These are phyloP conservation scores for Acidomyces sp. DNA, from an alignment of 495 filamentous ascomycete genomes.

Conservation along the genomic window DNA sequence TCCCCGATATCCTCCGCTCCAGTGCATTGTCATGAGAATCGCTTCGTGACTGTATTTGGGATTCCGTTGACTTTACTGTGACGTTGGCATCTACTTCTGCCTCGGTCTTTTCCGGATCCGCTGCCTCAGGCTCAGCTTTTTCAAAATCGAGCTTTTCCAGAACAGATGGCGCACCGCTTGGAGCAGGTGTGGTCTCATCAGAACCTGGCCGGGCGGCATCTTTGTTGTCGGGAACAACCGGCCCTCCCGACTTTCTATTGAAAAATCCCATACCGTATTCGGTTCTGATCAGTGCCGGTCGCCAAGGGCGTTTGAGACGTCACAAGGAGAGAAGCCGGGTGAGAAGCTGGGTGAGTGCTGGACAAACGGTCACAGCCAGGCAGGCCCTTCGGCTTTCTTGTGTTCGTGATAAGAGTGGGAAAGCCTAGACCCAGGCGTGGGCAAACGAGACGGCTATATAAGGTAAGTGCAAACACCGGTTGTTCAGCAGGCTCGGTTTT, in stretches of 20 bases:
- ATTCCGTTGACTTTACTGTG: neutral
- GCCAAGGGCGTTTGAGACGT: too few relatives aligned
- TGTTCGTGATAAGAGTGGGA: too few relatives aligned
- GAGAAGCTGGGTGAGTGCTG: too few relatives aligned
- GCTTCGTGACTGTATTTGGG: constrained; percentile 1
- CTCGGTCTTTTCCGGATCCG: too few relatives aligned
- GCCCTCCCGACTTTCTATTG: constrained; percentile 10
- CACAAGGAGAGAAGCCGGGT: too few relatives aligned
- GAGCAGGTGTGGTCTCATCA: constrained; percentile 10
- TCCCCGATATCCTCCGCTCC: constrained; percentile 5
- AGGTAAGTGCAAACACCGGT: too few relatives aligned
- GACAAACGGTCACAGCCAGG: too few relatives aligned
- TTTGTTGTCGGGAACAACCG: neutral
- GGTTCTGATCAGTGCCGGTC: too few relatives aligned
- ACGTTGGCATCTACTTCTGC: neutral
- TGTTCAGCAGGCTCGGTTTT: too few relatives aligned
- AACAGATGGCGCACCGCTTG: constrained; percentile 8
- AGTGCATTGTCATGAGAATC: constrained; percentile 2
- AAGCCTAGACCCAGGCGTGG: too few relatives aligned
- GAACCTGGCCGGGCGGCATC: constrained; percentile 4
- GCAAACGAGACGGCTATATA: too few relatives aligned
- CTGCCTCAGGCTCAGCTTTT: constrained; percentile 6
- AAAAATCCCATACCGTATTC: constrained; percentile 15
- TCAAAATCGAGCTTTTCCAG: constrained; percentile 8
- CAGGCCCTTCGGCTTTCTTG: too few relatives aligned